A percentile compares a stretch with the other conserved stretches of the same genome.
Evolutionary conservation across 192 early-diverging fungal species (phyloP).

Genomic region (Backusella macrospora): DNA sequence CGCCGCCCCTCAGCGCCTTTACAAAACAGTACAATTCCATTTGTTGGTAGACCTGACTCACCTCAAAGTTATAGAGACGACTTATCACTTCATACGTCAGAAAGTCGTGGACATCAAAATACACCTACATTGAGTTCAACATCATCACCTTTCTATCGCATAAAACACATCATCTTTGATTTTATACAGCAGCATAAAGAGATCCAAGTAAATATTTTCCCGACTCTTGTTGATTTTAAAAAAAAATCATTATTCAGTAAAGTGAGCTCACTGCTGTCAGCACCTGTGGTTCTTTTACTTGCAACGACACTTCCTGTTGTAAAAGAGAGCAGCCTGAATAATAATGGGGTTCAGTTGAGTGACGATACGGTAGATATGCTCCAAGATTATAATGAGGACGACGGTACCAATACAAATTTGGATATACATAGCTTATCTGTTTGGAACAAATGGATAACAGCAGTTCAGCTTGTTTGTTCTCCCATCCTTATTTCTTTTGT

Average conservation of each 20-base stretch:
- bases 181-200: background rate
- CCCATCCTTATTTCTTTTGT: slow-evolving; percentile 57
- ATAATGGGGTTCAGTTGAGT: slow-evolving; percentile 34
- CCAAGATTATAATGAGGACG: slow-evolving; percentile 19
- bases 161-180: background rate
- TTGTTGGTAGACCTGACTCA: background rate
- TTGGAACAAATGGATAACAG: slow-evolving; percentile 61
- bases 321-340: slow-evolving; percentile 40
- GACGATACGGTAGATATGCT: slow-evolving; percentile 27
- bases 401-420: slow-evolving; percentile 24
- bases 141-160: background rate
- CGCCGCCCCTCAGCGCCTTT: slow-evolving; percentile 1
- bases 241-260: slow-evolving; percentile 50
- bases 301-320: slow-evolving; percentile 68
- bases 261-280: slow-evolving; percentile 51
- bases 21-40: background rate
- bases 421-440: background rate
- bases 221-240: slow-evolving; percentile 56
- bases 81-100: slow-evolving; percentile 1
- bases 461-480: slow-evolving; percentile 56
- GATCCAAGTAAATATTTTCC: slow-evolving; percentile 40
- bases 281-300: slow-evolving; percentile 57
- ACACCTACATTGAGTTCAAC: background rate
- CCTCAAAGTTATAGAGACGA: background rate
- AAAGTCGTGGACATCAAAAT: background rate